Evolutionary conservation across 2,329 filamentous ascomycete genomes (phyloP).

Genomic region (Mycogone perniciosa): DNA sequence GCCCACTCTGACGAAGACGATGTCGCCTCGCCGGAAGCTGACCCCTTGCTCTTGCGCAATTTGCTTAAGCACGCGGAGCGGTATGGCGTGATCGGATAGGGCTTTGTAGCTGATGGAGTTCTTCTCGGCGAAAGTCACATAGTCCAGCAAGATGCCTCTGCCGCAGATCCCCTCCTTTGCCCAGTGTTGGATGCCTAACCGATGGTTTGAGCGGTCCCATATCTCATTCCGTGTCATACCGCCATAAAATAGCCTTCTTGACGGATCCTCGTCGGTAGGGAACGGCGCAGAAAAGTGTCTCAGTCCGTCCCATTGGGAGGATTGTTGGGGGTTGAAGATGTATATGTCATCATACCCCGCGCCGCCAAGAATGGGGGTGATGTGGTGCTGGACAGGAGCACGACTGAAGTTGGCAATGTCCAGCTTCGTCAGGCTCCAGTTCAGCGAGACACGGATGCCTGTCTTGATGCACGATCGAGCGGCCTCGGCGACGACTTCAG

Average conservation of each 20-base stretch:
- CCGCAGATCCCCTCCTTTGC: conserved; percentile 41
- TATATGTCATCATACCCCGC: conserved; percentile 45
- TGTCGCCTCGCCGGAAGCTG: conserved; percentile 42
- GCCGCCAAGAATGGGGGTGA: conserved; percentile 41
- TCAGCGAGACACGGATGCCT: conserved; percentile 44
- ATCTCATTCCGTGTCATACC: conserved; percentile 42
- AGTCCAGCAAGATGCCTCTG: conserved; percentile 47
- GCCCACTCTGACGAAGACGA: conserved; percentile 35
- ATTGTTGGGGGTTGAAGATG: conserved; percentile 45
- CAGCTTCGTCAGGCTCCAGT: conserved; percentile 50
- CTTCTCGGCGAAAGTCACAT: conserved; percentile 35
- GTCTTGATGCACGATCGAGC: conserved; percentile 41
- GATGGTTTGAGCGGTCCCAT: conserved; percentile 33
- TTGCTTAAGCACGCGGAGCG: conserved; percentile 21
- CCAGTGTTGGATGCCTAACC: conserved; percentile 45
- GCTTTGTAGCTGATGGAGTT: conserved; percentile 32
- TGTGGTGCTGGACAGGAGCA: conserved; percentile 43
- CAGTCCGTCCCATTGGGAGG: conserved; percentile 46
- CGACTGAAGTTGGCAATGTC: conserved; percentile 49
- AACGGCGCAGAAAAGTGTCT: conserved; percentile 41
- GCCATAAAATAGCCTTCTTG: conserved; percentile 41
- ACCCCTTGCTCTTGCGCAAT: conserved; percentile 35
- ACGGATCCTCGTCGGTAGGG: conserved; percentile 24
- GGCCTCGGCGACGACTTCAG: conserved; percentile 44
- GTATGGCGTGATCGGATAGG: conserved; percentile 35